Conservation (phyloP, 768 basidiomycete species). For the Collybia sp. region DNA sequence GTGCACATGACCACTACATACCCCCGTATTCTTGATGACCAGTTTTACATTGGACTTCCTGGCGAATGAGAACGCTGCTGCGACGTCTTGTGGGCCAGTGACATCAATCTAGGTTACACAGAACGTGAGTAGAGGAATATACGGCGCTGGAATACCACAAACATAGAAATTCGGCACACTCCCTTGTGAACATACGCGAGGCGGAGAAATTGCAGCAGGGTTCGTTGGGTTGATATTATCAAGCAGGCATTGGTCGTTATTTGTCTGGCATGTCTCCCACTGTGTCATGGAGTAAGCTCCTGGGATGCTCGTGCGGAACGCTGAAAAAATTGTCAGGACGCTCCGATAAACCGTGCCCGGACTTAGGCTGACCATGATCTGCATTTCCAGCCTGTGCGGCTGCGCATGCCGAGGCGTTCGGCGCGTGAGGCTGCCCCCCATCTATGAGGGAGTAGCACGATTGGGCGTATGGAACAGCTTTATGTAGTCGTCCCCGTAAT, state of each 20-base stretch:
- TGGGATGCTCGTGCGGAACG: constrained; percentile 8
- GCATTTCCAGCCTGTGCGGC: no score
- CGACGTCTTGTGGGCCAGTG: constrained; percentile 29
- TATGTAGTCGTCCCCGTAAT: constrained; percentile 11
- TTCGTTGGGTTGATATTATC: constrained; percentile 32
- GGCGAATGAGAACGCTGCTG: constrained; percentile 34
- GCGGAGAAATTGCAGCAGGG: constrained; percentile 13
- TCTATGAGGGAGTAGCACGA: constrained; percentile 11
- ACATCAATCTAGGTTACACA: constrained; percentile 23
- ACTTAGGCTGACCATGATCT: no score
- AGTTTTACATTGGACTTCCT: constrained; percentile 29
- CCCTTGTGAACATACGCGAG: constrained; percentile 27
- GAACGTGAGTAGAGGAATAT: not conserved
- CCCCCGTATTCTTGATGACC: constrained; percentile 31
- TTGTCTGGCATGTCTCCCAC: constrained; percentile 53
- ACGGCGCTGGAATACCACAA: constrained; percentile 7
- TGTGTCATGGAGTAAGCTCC: constrained; percentile 33
- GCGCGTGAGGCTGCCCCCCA: no score
- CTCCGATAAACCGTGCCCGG: no score
- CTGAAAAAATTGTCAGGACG: not conserved
- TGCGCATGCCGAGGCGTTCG: no score
- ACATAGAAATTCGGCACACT: constrained; percentile 36
- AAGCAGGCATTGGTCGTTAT: constrained; percentile 41
- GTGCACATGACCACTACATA: not conserved
- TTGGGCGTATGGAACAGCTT: constrained; percentile 16